Conservation (phyloP, 306 rosid species). For the cucumber (Cucumis sativus) region Cucumber_9930_V3 NC_026655.2:18394001-18394500, state of each 20-base stretch:
- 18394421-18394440: slow-evolving; percentile 28
- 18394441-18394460: slow-evolving; percentile 20
- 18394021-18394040: slow-evolving; percentile 31
- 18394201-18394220: slow-evolving; percentile 30
- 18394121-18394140: background rate
- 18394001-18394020: slow-evolving; percentile 30
- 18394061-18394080: slow-evolving; percentile 18
- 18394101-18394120: background rate
- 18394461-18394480: slow-evolving; percentile 36
- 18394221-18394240: slow-evolving; percentile 12
- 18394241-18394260: slow-evolving; percentile 19
- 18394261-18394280: slow-evolving; percentile 23
- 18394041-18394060: slow-evolving; percentile 16
- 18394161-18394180: slow-evolving; percentile 8
- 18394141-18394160: background rate
- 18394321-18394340: slow-evolving; percentile 28
- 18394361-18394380: slow-evolving; percentile 5
- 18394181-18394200: slow-evolving; percentile 28
- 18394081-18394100: background rate
- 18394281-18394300: slow-evolving; percentile 21
- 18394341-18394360: slow-evolving; percentile 41
- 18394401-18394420: slow-evolving; percentile 29
- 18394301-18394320: slow-evolving; percentile 11
- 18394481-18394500: slow-evolving; percentile 11
- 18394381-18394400: slow-evolving; percentile 22